These are phyloP conservation scores for Trametopsis cervina DNA, from an alignment of 768 basidiomycete genomes.

Conservation along the genomic window DNA sequence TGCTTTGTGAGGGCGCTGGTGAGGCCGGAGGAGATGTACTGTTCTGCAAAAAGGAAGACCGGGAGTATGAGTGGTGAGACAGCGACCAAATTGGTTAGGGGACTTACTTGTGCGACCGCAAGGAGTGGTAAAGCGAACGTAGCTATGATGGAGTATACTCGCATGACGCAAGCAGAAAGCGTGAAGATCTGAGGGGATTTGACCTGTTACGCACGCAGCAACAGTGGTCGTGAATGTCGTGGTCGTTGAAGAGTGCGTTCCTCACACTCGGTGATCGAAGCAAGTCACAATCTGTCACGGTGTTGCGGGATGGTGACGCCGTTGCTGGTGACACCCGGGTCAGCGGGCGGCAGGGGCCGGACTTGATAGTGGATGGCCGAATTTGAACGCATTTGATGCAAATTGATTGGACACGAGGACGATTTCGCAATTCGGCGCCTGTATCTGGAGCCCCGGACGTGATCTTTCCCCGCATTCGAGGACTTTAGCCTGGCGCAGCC, in stretches of 20 bases:
- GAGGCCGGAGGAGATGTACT: no score
- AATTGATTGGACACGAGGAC: neutral
- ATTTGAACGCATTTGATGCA: conserved; percentile 6
- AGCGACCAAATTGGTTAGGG: no score
- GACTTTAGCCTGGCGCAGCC: no score
- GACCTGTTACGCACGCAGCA: no score
- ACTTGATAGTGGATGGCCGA: conserved; percentile 3
- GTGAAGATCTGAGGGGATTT: no score
- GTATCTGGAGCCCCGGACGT: no score
- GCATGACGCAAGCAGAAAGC: conserved; percentile 10
- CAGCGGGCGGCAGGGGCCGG: neutral
- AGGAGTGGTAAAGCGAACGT: conserved; percentile 32
- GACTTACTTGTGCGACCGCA: conserved; percentile 34
- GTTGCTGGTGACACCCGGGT: neutral
- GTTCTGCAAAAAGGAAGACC: no score
- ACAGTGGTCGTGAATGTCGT: no score
- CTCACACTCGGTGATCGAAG: conserved; percentile 1
- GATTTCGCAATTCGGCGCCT: conserved; percentile 3
- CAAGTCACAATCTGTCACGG: neutral
- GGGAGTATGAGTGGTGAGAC: no score
- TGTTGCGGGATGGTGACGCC: neutral
- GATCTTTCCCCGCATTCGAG: no score
- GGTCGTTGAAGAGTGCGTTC: no score
- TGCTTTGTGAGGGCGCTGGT: no score
- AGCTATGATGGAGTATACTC: conserved; percentile 8